A percentile compares a stretch with the other conserved stretches of the same genome.
These are phyloP conservation scores for Colletotrichum eleusines DNA, from an alignment of 2,329 filamentous ascomycete species.

Conservation along the genomic window DNA sequence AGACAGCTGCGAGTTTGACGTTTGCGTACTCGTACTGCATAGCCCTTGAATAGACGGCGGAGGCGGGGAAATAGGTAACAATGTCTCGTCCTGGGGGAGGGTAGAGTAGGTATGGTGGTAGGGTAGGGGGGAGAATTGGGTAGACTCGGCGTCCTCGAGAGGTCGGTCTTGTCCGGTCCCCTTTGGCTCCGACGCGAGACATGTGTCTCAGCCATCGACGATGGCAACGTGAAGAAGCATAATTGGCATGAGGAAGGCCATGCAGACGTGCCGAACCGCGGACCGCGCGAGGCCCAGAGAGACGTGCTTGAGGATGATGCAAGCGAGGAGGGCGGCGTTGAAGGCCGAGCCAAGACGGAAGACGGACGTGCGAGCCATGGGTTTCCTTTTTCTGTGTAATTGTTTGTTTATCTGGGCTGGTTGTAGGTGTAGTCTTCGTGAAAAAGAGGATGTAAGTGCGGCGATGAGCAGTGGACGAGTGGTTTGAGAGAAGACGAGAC, in stretches of 20 bases:
- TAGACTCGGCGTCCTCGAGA: background rate
- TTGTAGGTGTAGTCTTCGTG: background rate
- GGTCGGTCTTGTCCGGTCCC: background rate
- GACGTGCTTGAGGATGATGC: conserved; percentile 40
- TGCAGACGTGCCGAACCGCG: conserved; percentile 21
- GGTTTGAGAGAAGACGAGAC: background rate
- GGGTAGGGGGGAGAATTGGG: too few relatives aligned
- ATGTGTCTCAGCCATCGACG: conserved; percentile 31
- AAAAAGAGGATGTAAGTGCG: background rate
- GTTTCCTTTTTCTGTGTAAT: background rate
- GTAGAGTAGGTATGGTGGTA: too few relatives aligned
- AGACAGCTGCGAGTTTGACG: conserved; percentile 1
- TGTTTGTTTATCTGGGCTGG: too few relatives aligned
- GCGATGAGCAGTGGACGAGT: background rate
- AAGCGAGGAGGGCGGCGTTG: conserved; percentile 26
- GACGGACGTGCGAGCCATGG: conserved; percentile 23
- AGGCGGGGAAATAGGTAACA: background rate
- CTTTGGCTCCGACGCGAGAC: conserved; percentile 2
- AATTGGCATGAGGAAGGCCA: conserved; percentile 32
- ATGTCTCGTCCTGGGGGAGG: background rate
- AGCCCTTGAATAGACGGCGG: conserved; percentile 1
- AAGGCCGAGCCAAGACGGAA: conserved; percentile 32
- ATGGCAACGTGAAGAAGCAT: conserved; percentile 34
- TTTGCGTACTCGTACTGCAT: background rate
- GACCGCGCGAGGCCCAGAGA: conserved; percentile 25